Base-by-base conservation (phyloP, 2,329 filamentous ascomycete species). In the Pseudogymnoascus sp. region DNA sequence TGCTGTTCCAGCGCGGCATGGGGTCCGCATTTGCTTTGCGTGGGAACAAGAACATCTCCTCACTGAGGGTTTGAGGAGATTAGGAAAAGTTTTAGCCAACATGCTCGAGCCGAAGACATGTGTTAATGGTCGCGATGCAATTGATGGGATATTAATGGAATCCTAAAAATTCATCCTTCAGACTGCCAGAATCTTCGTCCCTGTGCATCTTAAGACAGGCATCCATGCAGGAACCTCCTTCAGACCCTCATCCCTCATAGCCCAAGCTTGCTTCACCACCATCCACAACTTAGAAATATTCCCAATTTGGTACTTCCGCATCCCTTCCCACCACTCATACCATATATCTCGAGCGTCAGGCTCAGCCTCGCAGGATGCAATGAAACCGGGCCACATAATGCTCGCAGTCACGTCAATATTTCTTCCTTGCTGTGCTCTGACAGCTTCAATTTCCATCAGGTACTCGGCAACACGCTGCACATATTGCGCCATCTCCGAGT, bases 11-110 rank as follows among this genome's bases (percentile, higher is more conserved):
- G 90, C 93, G 70, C 77, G 82, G 22, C 73, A 79, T 60, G 81
- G 82, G 59, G 74, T 92, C 23, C 79, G 89, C 39, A 72, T 92
- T 19, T 91, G 86, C 64, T 92, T 89, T 73, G 80, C 86, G 5
- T 92, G 88, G 84, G 88, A 89, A 72, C 80, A 86, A 1, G 85
- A 88, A 69, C 79, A 80, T 23, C 78, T 83, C 60, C 74, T 95
- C 14, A 79, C 78, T 0, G 87, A 92, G 69, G 90, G 89, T 0
- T 80, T 93, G 5, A 74, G 78, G 70, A 82, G 88, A 67, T 75
- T 92, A 62, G 85, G 78, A 7, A 70, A 68, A 0, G 79, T 86
- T 11, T 38, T 72, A 8, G 64, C 60, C 42, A 59, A 59, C 19
- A 74, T 82, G 9, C 60, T 58, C 22, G 59, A 66, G 39, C 39